phyloP scores from a whole-genome alignment of 192 early-diverging fungal species.

The Rhizoclosmatium globosum region DNA sequence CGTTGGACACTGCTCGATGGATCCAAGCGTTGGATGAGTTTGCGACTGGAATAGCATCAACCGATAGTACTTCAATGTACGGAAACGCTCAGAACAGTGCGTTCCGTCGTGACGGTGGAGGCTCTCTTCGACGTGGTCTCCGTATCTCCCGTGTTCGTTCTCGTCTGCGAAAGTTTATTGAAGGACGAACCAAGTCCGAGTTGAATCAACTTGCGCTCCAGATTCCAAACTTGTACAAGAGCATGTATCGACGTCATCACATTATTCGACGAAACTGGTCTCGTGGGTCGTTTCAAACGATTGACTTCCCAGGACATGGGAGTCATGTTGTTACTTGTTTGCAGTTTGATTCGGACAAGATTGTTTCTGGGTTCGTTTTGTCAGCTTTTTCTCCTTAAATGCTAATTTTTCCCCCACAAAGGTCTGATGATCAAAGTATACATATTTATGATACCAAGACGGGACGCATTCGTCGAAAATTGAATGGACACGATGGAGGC shows the following conservation, averaged over 20 bases:
- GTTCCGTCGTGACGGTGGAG: neutral
- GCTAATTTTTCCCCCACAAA: constrained; percentile 7
- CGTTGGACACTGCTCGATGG: constrained; percentile 12
- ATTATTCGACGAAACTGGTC: constrained; percentile 87
- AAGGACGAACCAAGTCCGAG: constrained; percentile 11
- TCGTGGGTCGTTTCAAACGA: constrained; percentile 74
- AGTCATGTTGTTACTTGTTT: constrained; percentile 92
- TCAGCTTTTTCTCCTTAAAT: constrained; percentile 27
- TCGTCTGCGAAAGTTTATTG: constrained; percentile 23
- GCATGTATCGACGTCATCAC: constrained; percentile 80
- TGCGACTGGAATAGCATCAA: neutral
- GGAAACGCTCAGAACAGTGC: neutral
- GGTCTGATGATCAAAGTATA: constrained; percentile 88
- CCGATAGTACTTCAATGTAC: neutral
- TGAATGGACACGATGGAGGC: constrained; percentile 90
- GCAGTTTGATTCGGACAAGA: constrained; percentile 96
- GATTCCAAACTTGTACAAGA: constrained; percentile 76
- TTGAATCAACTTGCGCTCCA: constrained; percentile 4
- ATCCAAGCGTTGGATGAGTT: constrained; percentile 22
- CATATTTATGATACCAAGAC: constrained; percentile 91
- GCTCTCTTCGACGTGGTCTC: neutral
- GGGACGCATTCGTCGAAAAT: constrained; percentile 73
- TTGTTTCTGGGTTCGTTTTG: constrained; percentile 77
- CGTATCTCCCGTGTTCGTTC: constrained; percentile 7
- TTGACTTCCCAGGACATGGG: constrained; percentile 83